Conservation (phyloP, 2,329 filamentous ascomycete genomes). For the Botrytis pseudocinerea region DNA sequence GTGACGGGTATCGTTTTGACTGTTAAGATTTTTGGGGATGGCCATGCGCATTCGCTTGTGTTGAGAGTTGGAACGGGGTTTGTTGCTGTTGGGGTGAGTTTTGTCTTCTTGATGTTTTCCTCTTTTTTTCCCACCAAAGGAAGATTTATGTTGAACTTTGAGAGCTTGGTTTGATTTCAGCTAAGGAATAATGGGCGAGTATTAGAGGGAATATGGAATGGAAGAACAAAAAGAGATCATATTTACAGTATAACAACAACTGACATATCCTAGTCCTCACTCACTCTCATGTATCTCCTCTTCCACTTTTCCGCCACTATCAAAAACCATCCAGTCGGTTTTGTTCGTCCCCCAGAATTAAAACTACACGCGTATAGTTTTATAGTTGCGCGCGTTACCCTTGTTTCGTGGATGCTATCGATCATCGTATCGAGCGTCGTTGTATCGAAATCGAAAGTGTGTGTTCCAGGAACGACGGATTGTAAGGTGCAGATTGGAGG, state of each 20-base stretch:
- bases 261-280: conserved; percentile 26
- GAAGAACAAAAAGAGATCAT: background rate
- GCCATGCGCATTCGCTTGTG: background rate
- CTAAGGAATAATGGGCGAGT: no score
- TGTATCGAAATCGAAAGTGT: conserved; percentile 28
- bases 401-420: conserved; percentile 32
- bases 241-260: background rate
- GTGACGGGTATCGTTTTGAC: conserved; percentile 27
- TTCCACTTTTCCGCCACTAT: conserved; percentile 30
- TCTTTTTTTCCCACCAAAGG: no score
- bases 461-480: conserved; percentile 20
- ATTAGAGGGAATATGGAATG: no score
- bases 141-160: background rate
- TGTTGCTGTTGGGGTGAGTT: conserved; percentile 33
- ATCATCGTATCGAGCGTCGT: conserved; percentile 31
- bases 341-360: conserved; percentile 29
- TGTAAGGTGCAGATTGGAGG: conserved; percentile 31
- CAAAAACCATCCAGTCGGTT: conserved; percentile 31
- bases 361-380: conserved; percentile 34
- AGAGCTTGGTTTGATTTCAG: background rate
- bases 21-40: conserved; percentile 19
- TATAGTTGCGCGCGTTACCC: conserved; percentile 32
- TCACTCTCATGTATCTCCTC: conserved; percentile 32
- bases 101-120: background rate
- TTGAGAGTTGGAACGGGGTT: conserved; percentile 14